A percentile compares a stretch with the other conserved stretches of the same genome.
Evolutionary conservation across 176 grass and related monocot genomes (phyloP).

Genomic region (Cymbopogon citratus): DNA sequence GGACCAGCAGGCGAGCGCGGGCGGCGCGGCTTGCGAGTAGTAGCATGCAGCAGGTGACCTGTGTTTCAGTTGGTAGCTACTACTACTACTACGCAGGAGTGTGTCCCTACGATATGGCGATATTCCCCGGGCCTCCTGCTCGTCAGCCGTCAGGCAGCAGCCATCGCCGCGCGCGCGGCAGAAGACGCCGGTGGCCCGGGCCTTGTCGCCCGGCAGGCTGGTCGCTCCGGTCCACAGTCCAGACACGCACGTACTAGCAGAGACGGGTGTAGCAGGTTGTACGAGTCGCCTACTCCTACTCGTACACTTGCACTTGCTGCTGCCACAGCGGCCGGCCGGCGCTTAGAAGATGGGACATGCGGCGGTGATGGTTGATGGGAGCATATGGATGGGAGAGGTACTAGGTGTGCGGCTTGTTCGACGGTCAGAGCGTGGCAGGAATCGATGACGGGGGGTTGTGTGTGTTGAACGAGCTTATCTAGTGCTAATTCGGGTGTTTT

Average conservation of each 20-base stretch:
- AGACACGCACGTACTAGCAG: neutral
- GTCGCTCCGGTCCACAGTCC: neutral
- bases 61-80: slow-evolving; percentile 6
- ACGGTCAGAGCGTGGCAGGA: neutral
- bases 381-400: neutral
- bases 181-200: neutral
- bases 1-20: neutral
- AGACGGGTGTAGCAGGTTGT: neutral
- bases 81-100: neutral
- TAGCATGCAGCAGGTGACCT: neutral
- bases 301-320: neutral
- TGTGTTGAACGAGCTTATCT: neutral
- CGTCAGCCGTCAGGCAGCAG: neutral
- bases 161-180: neutral
- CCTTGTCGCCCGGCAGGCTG: neutral
- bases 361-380: too few species aligned
- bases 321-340: too few species aligned
- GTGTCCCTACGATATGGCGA: too few species aligned
- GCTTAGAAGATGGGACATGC: neutral
- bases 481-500: neutral
- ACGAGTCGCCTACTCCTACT: neutral
- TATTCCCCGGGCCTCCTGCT: neutral
- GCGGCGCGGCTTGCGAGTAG: neutral
- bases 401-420: slow-evolving; percentile 10
- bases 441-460: neutral